Evolutionary conservation across 75 land plant species (phyloP).

Genomic region (Sequoia sempervirens): DNA sequence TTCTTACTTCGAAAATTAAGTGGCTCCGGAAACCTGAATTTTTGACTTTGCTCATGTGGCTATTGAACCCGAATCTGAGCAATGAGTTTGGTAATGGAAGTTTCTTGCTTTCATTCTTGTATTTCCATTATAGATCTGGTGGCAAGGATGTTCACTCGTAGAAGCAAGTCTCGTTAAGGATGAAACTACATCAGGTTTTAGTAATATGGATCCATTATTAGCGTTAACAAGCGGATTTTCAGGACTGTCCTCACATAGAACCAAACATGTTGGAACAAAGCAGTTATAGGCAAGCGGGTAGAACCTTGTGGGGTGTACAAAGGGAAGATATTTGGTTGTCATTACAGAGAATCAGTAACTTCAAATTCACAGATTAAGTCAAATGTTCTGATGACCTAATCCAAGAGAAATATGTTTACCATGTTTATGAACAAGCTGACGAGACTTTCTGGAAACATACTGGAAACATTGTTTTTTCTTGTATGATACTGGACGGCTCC

Average conservation of each 20-base stretch:
- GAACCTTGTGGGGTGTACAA: background rate
- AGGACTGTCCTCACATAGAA: background rate
- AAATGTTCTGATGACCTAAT: background rate
- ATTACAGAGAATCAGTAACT: background rate
- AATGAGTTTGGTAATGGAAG: background rate
- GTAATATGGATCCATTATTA: background rate
- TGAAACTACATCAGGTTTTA: background rate
- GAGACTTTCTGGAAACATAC: background rate
- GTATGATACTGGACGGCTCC: background rate
- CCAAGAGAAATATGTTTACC: background rate
- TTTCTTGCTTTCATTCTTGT: background rate
- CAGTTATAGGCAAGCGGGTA: background rate
- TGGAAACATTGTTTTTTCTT: too few relatives aligned
- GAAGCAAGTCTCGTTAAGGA: background rate
- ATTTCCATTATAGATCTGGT: background rate
- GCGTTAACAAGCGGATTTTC: background rate
- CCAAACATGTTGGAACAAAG: background rate
- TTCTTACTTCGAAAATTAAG: background rate
- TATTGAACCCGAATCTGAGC: background rate
- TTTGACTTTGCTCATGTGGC: background rate
- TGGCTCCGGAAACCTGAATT: background rate
- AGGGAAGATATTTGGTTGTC: background rate
- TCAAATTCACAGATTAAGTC: background rate
- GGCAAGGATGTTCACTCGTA: background rate
- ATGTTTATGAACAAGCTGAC: background rate